phyloP scores from a whole-genome alignment of 1,139 yeast genomes.

The Sugiyamaella japonica region DNA sequence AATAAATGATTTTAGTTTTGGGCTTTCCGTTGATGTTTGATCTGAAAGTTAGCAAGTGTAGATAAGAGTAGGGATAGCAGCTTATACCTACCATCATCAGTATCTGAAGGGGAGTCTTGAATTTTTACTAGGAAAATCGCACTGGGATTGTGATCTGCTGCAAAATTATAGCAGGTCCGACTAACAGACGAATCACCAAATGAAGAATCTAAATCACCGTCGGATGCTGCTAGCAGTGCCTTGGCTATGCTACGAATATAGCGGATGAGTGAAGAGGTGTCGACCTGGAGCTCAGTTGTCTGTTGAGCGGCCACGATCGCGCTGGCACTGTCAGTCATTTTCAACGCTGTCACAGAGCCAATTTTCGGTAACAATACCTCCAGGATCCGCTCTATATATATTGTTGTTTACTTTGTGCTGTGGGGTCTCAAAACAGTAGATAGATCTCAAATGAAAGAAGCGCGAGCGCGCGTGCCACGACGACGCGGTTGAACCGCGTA shows the following conservation, averaged over 20 bases:
- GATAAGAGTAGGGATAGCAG: background rate
- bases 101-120: background rate
- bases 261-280: background rate
- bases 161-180: conserved; percentile 25
- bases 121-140: conserved; percentile 33
- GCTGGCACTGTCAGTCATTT: background rate
- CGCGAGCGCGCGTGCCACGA: background rate
- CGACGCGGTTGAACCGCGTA: background rate
- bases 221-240: conserved; percentile 31
- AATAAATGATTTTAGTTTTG: background rate
- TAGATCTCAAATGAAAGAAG: background rate
- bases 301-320: background rate
- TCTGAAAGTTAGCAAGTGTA: background rate
- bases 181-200: conserved; percentile 24
- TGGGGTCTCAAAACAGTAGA: background rate
- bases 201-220: conserved; percentile 29
- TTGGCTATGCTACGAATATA: conserved; percentile 22
- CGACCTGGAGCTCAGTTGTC: background rate
- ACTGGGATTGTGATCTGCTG: conserved; percentile 29
- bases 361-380: background rate
- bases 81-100: background rate
- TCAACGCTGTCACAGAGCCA: background rate
- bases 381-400: too few species aligned
- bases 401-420: background rate
- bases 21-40: background rate